Base-by-base conservation (phyloP, 257 asterid species). In the Agastache rugosa region DNA sequence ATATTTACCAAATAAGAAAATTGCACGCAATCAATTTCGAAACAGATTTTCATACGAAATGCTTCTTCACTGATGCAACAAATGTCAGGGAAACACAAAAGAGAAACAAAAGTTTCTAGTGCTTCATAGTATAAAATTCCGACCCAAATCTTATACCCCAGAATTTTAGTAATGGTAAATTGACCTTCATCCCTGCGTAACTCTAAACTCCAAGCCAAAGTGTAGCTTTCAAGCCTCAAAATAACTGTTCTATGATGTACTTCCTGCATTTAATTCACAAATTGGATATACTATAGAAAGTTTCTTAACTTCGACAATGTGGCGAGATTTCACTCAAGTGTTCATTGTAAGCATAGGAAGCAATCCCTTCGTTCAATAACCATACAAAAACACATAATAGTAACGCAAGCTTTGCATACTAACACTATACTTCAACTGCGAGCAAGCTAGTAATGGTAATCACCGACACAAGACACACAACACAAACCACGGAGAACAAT, bases 161-260 rank as follows among this genome's bases (percentile, higher is more conserved):
- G 3, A 16, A 39, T 48, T 61, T n/a, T 27, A 7, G 37, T 14
- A 69, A 54, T 45, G 61, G 31, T 37, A 59, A 60, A 34, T 59
- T 15, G 12, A 74, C 66, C 75, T 11, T 19, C 39, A 45, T 50
- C 61, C 35, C 20, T 14, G 23, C 48, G 9, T 15, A 17, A 50
- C 60, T 78, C 50, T 45, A n/a, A 37, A 56, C 27, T 63, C 6
- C 67, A 31, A 63, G 31, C 60, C 59, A 34, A 11, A 27, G 16
- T 54, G 23, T 34, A 63, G 59, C 75, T 66, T 50, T 51, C 58
- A 72, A 67, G 71, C 59, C 42, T 19, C 63, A 50, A 20, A 61
- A 44, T 61, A 39, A 72, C 31, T 17, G 11, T 11, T 58, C 50
- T 58, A 1, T 42, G 68, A 23, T 39, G 20, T 56, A 20, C 0